Conservation (phyloP, 2,329 filamentous ascomycete genomes). For the Thelonectria blattea region DNA sequence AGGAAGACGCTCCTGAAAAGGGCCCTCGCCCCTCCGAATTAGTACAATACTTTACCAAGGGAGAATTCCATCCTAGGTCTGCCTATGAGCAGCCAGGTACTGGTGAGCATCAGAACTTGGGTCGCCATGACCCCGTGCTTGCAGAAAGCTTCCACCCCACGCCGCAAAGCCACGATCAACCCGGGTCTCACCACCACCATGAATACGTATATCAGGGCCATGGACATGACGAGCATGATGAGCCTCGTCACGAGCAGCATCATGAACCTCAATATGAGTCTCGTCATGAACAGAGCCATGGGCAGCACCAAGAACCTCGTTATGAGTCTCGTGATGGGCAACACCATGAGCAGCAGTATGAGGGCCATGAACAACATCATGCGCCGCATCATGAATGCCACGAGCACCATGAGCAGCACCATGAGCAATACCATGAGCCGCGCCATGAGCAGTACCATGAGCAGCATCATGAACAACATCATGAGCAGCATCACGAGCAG, state of each 20-base stretch:
- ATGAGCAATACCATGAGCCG: slow-evolving; percentile 19
- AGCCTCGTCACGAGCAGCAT: slow-evolving; percentile 26
- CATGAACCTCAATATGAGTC: background rate
- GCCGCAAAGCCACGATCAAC: slow-evolving; percentile 22
- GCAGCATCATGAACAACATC: slow-evolving; percentile 13
- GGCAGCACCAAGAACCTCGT: slow-evolving; percentile 6
- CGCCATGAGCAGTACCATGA: slow-evolving; percentile 21
- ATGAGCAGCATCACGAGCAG: slow-evolving; percentile 27
- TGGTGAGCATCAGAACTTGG: slow-evolving; percentile 35
- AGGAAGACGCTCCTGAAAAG: slow-evolving; percentile 29
- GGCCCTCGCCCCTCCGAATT: slow-evolving; percentile 42
- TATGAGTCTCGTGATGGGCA: slow-evolving; percentile 21
- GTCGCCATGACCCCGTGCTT: slow-evolving; percentile 32
- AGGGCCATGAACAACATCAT: background rate
- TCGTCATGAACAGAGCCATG: slow-evolving; percentile 5
- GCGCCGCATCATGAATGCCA: slow-evolving; percentile 21
- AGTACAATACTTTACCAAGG: slow-evolving; percentile 60
- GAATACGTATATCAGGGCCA: slow-evolving; percentile 6
- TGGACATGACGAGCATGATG: slow-evolving; percentile 22
- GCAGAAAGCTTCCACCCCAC: slow-evolving; percentile 27
- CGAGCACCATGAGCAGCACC: slow-evolving; percentile 23
- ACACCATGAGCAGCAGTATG: slow-evolving; percentile 22
- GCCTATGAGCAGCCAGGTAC: slow-evolving; percentile 28
- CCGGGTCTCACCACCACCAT: slow-evolving; percentile 17
- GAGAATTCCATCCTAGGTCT: slow-evolving; percentile 51